These are phyloP conservation scores for Diutina rugosa DNA, from an alignment of 1,139 yeast species.

Conservation along the genomic window DNA sequence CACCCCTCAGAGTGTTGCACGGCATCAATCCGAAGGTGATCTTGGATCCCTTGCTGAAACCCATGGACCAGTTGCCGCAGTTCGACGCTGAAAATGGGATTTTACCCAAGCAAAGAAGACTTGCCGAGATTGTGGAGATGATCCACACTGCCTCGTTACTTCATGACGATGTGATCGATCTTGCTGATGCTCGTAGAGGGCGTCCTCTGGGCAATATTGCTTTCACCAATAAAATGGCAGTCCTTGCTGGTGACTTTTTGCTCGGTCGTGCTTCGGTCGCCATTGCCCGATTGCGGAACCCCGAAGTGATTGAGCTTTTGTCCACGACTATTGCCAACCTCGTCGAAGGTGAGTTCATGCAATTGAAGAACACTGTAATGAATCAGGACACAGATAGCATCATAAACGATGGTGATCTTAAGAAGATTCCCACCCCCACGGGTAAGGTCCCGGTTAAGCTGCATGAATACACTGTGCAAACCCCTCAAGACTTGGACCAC, in stretches of 20 bases:
- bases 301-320: constrained; percentile 92
- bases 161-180: constrained; percentile 95
- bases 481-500: constrained; percentile 38
- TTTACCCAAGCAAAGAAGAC: constrained; percentile 83
- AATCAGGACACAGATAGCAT: constrained; percentile 29
- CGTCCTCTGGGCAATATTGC: constrained; percentile 88
- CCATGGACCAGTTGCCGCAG: constrained; percentile 60
- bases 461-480: constrained; percentile 46
- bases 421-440: constrained; percentile 45
- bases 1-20: constrained; percentile 74
- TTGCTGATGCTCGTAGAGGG: constrained; percentile 83
- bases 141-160: constrained; percentile 94
- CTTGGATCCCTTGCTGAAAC: constrained; percentile 72
- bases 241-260: constrained; percentile 89
- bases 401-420: constrained; percentile 36
- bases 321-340: constrained; percentile 93
- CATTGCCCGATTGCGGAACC: constrained; percentile 80
- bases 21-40: constrained; percentile 78
- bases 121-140: constrained; percentile 97
- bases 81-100: constrained; percentile 56
- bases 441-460: constrained; percentile 48
- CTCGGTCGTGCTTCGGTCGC: constrained; percentile 96
- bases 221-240: constrained; percentile 94
- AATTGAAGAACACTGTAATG: constrained; percentile 79
- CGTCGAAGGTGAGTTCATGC: constrained; percentile 98